Evolutionary conservation across 208 protist genomes (phyloP), one percentile per base, ranked within the genome.

Genomic region (Crithidia bombi): DNA sequence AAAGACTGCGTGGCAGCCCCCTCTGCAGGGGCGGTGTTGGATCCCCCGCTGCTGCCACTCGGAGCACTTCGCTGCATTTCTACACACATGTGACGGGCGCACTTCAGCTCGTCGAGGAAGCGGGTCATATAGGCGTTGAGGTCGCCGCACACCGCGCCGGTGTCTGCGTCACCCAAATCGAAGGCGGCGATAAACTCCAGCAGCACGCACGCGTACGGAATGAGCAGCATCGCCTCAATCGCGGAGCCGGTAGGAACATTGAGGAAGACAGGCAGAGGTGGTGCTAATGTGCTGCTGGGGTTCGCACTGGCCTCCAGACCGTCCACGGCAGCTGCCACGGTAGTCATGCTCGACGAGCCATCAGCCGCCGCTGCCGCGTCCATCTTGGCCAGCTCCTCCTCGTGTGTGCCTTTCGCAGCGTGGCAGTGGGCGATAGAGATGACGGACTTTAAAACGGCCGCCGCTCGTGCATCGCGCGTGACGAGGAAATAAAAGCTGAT

Each of bases 141-240:
- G 30, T 77, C 71, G 35, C 26, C 52, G 6, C 57, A 66, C 49
- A 77, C 54, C 7, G 65, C 63, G 28, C 46, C 26, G 28, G 0
- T 38, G 57, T 77, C 71, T 38, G 28, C 30, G 28, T 58, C 64
- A 30, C 71, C 64, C 6, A 71, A 54, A 51, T 74, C 47, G 25
- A 75, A 80, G 5, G 62, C n/a, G 30, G 79, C 82, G 26, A 89
- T 68, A 54, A 91, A 89, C 68, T 90, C 85, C 0, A 93, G 46
- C 62, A 93, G 62, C n/a, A 87, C 72, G 25, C 67, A 88, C 11
- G 69, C 47, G 54, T 90, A 93, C 36, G 88, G 85, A 17, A 79
- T 63, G 17, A 89, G 49, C 21, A 93, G 66, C 54, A 84, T 70
- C 30, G 49, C 30, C 49, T 74, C 62, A 6, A 49, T 26, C 54